Conservation (phyloP, 768 basidiomycete species). For the Melanogaster broomeanus region DNA sequence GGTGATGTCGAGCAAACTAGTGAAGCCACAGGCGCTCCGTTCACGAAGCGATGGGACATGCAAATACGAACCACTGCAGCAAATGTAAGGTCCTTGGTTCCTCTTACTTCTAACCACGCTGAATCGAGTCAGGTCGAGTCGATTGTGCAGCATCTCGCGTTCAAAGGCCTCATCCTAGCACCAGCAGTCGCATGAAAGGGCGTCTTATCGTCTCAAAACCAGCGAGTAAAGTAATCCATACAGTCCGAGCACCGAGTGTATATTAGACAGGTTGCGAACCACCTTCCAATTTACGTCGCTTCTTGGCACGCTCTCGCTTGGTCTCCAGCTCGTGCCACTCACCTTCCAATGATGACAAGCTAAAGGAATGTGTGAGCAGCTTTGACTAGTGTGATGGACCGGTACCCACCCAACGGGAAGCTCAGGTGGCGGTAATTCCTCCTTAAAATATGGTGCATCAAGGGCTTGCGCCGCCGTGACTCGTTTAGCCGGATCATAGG, state of each 20-base stretch:
- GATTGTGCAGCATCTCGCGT: constrained; percentile 79
- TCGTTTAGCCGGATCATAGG: constrained; percentile 78
- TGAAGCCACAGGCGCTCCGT: constrained; percentile 85
- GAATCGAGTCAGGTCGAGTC: constrained; percentile 64
- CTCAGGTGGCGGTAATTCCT: constrained; percentile 73
- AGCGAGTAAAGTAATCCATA: constrained; percentile 10
- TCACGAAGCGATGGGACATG: constrained; percentile 95
- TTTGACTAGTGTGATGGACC: not conserved
- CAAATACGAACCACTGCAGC: constrained; percentile 88
- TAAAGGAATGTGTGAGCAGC: constrained; percentile 30
- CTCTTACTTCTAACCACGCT: not conserved
- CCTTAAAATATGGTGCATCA: constrained; percentile 78
- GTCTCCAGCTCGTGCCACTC: constrained; percentile 99
- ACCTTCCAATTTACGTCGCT: constrained; percentile 66
- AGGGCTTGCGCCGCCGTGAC: constrained; percentile 81
- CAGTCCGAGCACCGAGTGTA: constrained; percentile 18
- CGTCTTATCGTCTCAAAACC: constrained; percentile 7
- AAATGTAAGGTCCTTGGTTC: constrained; percentile 54
- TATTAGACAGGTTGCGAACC: constrained; percentile 38
- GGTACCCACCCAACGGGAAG: constrained; percentile 74
- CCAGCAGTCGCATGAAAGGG: constrained; percentile 24
- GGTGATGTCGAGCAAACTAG: constrained; percentile 85
- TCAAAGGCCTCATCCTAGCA: constrained; percentile 62
- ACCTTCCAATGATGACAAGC: constrained; percentile 79
- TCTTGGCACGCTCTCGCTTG: constrained; percentile 86